Evolutionary conservation across 441 rosid genomes (phyloP).

Genomic region (Jatropha multifida): DNA sequence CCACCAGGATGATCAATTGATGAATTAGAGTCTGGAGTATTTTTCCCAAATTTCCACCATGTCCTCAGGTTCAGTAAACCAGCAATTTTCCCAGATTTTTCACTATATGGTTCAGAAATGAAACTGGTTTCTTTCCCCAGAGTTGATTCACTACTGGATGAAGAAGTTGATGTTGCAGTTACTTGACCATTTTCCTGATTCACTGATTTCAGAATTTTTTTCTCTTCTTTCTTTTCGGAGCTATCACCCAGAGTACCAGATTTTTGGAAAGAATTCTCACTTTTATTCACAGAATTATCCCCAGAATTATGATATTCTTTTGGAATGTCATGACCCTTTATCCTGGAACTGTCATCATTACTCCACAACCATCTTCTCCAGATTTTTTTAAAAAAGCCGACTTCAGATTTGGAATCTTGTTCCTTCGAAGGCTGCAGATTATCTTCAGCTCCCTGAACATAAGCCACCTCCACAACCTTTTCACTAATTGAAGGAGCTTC

Average conservation of each 20-base stretch:
- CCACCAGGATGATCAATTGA: conserved; percentile 31
- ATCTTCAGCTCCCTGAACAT: conserved; percentile 14
- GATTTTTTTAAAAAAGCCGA: conserved; percentile 33
- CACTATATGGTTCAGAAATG: conserved; percentile 20
- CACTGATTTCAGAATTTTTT: conserved; percentile 22
- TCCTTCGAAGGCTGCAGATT: conserved; percentile 14
- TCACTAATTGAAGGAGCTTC: conserved; percentile 20
- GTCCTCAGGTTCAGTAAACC: conserved; percentile 35
- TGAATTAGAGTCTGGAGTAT: conserved; percentile 23
- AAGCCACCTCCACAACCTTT: conserved; percentile 6
- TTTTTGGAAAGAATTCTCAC: conserved; percentile 19
- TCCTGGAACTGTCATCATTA: conserved; percentile 22
- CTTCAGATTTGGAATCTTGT: conserved; percentile 32
- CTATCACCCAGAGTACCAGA: conserved; percentile 15
- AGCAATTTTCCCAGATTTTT: conserved; percentile 20
- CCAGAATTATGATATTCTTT: conserved; percentile 18
- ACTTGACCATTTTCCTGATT: conserved; percentile 18
- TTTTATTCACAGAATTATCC: conserved; percentile 25
- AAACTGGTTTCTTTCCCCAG: conserved; percentile 22
- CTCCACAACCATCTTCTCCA: conserved; percentile 46
- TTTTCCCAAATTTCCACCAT: conserved; percentile 40
- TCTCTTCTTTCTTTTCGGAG: conserved; percentile 23
- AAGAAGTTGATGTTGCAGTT: conserved; percentile 19
- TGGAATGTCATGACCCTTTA: conserved; percentile 14
- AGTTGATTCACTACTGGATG: conserved; percentile 25